A percentile compares a stretch with the other conserved stretches of the same genome.
phyloP scores from a whole-genome alignment of 768 basidiomycete genomes.

The Pulveroboletus sp. region DNA sequence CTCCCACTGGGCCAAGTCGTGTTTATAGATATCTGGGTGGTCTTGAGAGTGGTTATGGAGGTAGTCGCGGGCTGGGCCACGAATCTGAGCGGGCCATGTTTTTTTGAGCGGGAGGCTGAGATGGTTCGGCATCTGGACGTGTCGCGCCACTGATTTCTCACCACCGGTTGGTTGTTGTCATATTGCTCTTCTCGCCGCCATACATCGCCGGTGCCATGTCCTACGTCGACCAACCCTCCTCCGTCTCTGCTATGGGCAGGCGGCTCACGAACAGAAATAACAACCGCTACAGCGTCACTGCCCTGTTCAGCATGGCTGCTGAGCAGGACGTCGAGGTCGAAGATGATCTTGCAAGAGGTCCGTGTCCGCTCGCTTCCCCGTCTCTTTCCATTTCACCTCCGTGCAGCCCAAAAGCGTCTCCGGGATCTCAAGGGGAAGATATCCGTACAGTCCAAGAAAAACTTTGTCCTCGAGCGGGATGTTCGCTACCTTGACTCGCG shows the following conservation, averaged over 20 bases:
- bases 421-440: constrained; percentile 96
- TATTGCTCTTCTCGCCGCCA: background rate
- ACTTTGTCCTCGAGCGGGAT: constrained; percentile 98
- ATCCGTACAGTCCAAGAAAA: constrained; percentile 99
- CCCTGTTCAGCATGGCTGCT: constrained; percentile 95
- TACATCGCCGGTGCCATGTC: constrained; percentile 45
- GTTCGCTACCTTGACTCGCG: constrained; percentile 97
- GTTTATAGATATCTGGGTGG: constrained; percentile 82
- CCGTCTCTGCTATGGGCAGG: constrained; percentile 64
- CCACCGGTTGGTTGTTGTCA: constrained; percentile 10
- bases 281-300: constrained; percentile 94
- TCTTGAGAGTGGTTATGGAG: constrained; percentile 65
- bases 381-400: background rate
- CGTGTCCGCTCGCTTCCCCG: constrained; percentile 22
- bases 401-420: constrained; percentile 89
- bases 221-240: constrained; percentile 57
- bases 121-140: constrained; percentile 69
- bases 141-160: constrained; percentile 15
- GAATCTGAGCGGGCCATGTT: constrained; percentile 55
- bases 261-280: constrained; percentile 90
- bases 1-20: constrained; percentile 74
- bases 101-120: constrained; percentile 74
- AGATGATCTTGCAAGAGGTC: constrained; percentile 93
- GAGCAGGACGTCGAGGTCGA: constrained; percentile 98
- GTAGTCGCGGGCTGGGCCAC: constrained; percentile 56